A percentile compares a stretch with the other conserved stretches of the same genome.
These are phyloP conservation scores for Fraxinus latifolia DNA, from an alignment of 305 asterid species.

Conservation along the genomic window DNA sequence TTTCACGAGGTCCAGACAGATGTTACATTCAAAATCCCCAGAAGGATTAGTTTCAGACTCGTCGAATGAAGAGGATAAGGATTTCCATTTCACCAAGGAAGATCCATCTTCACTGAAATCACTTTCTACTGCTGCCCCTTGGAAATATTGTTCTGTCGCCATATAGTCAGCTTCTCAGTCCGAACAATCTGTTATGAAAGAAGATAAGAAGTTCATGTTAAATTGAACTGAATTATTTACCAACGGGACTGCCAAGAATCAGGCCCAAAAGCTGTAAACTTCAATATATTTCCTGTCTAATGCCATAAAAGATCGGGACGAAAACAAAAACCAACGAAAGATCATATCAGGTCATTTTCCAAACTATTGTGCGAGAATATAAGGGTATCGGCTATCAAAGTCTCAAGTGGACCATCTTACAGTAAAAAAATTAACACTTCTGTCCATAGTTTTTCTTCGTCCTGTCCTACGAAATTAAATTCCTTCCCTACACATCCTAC, in stretches of 20 bases:
- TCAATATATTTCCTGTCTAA: background rate
- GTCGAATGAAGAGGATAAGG: slow-evolving; percentile 23
- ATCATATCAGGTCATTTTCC: background rate
- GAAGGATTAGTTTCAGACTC: slow-evolving; percentile 34
- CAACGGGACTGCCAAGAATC: background rate
- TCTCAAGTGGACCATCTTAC: background rate
- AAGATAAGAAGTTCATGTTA: background rate
- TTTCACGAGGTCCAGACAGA: slow-evolving; percentile 64
- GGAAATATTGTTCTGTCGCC: slow-evolving; percentile 37
- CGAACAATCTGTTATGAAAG: slow-evolving; percentile 6
- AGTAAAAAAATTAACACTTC: background rate
- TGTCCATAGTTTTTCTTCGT: background rate
- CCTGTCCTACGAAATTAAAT: background rate
- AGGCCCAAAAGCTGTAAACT: background rate
- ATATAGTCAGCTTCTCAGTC: background rate
- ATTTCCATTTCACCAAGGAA: slow-evolving; percentile 30
- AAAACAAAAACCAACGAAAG: background rate
- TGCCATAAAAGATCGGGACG: background rate
- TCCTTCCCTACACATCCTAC: background rate
- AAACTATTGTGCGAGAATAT: background rate
- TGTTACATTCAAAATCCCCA: slow-evolving; percentile 65
- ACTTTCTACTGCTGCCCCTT: slow-evolving; percentile 24
- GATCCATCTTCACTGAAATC: slow-evolving; percentile 14
- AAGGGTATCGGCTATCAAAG: background rate
- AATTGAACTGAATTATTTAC: background rate